Base-by-base conservation (phyloP, 495 filamentous ascomycete species). In the Aspergillus ellipticus region DNA sequence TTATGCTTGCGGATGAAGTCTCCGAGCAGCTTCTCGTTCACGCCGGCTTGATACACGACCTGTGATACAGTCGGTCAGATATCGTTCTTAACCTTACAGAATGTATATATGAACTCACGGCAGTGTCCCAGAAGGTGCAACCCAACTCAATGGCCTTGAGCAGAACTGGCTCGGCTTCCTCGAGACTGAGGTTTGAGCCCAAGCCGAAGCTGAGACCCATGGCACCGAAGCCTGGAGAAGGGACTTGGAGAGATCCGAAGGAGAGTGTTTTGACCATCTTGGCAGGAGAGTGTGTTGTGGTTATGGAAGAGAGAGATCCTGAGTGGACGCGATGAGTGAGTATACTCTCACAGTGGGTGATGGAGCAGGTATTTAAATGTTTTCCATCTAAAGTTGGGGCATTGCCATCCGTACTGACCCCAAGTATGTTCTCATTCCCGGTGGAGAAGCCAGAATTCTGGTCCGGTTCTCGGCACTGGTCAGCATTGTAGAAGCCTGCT, bases 111-210 rank as follows among this genome's bases (percentile, higher is more conserved):
- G 2, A 8, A 52, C 71, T 52, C 55, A 76, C 77, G 42, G 78
- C 78, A 37, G 77, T 79, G 53, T 80, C 78, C 78, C 78, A 80
- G 60, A 80, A 80, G 4, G 75, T 79, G 46, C 77, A 80, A 9
- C 77, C 77, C 6, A 80, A 52, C 48, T 80, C 76, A 53, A 80
- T 72, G 0, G 77, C 78, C 55, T 78, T 79, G 39, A 77, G 54
- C 1, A 80, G 60, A 0, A 80, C 77, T 21, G 78, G 78, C 43
- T 80, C 78, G 8, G 78, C 74, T 58, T 80, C 54, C 50, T 80
- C 74, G 6, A 70, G 58, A 33, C 51, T 72, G 3, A 79, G 59
- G 43, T 75, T 72, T 28, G 29, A 67, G 8, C 78, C 78, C 57
- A 79, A 26, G 5, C 65, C 70, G 54, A 68, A 71, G 57, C 66